Evolutionary conservation across 305 asterid species (phyloP).

Genomic region (Caryopteris hybrid): DNA sequence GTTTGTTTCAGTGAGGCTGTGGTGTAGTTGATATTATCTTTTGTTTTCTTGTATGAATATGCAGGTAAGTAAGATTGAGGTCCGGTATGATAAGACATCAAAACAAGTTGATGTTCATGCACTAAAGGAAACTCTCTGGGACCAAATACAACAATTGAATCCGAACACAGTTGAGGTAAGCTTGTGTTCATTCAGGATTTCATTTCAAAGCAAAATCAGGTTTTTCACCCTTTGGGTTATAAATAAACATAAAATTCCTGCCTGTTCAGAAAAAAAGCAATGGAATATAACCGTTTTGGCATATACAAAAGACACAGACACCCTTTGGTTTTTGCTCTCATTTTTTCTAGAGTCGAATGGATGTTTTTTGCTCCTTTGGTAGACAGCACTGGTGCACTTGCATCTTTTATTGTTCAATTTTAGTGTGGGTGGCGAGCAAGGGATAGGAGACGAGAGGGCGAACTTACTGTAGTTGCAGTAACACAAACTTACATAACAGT

Average conservation of each 20-base stretch:
- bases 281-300: too few species aligned
- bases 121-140: slow-evolving; percentile 91
- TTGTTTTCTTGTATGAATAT: neutral
- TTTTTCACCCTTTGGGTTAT: neutral
- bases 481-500: neutral
- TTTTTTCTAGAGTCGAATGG: neutral
- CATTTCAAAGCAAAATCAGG: neutral
- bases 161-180: slow-evolving; percentile 41
- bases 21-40: neutral
- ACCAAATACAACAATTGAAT: slow-evolving; percentile 44
- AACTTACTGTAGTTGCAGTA: neutral
- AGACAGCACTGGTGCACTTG: neutral
- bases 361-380: neutral
- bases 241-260: too few species aligned
- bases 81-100: slow-evolving; percentile 77
- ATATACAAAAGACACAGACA: neutral
- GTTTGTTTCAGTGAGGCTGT: neutral
- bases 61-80: slow-evolving; percentile 85
- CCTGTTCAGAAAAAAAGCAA: too few species aligned
- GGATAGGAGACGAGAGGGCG: neutral
- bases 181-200: neutral
- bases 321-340: too few species aligned
- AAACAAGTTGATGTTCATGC: slow-evolving; percentile 93
- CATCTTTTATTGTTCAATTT: neutral
- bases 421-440: neutral